These are phyloP conservation scores for Suhomyces tanzawaensis DNA, from an alignment of 805 yeast species.

Conservation along the genomic window DNA sequence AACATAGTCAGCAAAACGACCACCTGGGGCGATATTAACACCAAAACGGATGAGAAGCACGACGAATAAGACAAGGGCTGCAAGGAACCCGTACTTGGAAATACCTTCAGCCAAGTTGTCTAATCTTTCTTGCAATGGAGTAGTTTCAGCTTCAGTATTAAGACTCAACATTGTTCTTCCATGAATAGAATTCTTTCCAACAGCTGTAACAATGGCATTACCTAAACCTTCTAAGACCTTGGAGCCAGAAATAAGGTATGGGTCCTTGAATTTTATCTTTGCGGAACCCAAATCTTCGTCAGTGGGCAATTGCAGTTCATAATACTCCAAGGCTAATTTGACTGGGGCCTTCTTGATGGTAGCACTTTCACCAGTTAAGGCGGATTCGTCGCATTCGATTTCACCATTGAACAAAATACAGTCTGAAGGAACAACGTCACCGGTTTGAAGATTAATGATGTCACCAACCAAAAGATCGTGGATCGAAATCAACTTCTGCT, in stretches of 20 bases:
- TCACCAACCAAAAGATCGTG: constrained; percentile 86
- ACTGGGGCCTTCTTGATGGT: constrained; percentile 72
- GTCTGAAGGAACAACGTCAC: constrained; percentile 92
- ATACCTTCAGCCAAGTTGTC: constrained; percentile 86
- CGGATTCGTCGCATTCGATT: constrained; percentile 87
- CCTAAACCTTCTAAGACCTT: constrained; percentile 85
- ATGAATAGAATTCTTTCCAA: constrained; percentile 84
- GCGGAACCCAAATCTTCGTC: constrained; percentile 41
- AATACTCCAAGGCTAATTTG: constrained; percentile 33
- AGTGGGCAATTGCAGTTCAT: constrained; percentile 23
- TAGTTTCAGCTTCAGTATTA: constrained; percentile 70
- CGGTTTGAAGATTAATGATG: constrained; percentile 77
- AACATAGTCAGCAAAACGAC: constrained; percentile 36
- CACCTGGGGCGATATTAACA: constrained; percentile 55
- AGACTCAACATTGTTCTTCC: constrained; percentile 89
- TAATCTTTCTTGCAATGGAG: constrained; percentile 85
- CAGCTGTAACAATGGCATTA: constrained; percentile 80
- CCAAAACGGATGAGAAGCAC: constrained; percentile 77
- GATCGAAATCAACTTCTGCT: constrained; percentile 65
- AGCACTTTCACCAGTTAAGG: constrained; percentile 91
- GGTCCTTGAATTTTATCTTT: constrained; percentile 55
- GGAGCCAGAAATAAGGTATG: constrained; percentile 90
- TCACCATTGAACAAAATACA: constrained; percentile 69
- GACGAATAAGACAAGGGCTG: constrained; percentile 77
- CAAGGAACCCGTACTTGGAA: constrained; percentile 88